Percentiles rank a stretch among this genome's conserved stretches.
Conservation (phyloP, 1,284 basidiomycete species). For the Ceratobasidium sp. region DNA sequence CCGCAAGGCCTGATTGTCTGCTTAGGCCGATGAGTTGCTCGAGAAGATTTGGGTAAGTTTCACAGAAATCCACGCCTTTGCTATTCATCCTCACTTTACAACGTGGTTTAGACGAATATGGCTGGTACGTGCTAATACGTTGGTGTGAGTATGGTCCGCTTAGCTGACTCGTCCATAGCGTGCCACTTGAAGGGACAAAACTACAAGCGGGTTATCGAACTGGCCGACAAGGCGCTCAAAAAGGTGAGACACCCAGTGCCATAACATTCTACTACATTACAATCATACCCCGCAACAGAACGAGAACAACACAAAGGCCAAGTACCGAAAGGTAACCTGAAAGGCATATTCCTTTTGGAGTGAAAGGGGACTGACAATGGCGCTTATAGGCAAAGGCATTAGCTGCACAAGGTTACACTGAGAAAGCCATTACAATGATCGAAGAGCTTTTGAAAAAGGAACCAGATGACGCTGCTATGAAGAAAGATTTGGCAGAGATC, state of each 20-base stretch:
- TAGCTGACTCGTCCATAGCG: slow-evolving; percentile 49
- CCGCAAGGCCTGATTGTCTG: too few species aligned
- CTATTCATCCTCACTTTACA: background rate
- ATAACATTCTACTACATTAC: background rate
- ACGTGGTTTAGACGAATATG: slow-evolving; percentile 72
- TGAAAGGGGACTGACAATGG: background rate
- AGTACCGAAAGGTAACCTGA: slow-evolving; percentile 67
- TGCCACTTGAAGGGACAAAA: slow-evolving; percentile 80
- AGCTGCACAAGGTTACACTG: slow-evolving; percentile 75
- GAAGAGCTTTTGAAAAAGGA: slow-evolving; percentile 71
- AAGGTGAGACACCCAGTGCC: slow-evolving; percentile 39
- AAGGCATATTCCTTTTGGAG: background rate
- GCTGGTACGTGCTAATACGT: slow-evolving; percentile 56
- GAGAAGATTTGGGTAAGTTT: slow-evolving; percentile 66
- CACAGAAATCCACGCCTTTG: background rate
- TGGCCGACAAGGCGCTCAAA: slow-evolving; percentile 72
- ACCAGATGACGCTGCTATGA: slow-evolving; percentile 66
- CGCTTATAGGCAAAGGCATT: slow-evolving; percentile 66
- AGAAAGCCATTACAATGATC: slow-evolving; percentile 72
- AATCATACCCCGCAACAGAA: slow-evolving; percentile 57
- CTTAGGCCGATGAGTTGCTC: slow-evolving; percentile 72
- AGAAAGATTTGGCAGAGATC: slow-evolving; percentile 69
- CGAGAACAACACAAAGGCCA: slow-evolving; percentile 75
- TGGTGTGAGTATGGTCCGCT: background rate
- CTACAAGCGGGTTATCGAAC: slow-evolving; percentile 77